A percentile compares a stretch with the other conserved stretches of the same genome.
phyloP scores from a whole-genome alignment of 345 rosid genomes.

The Gossypium longicalyx region DNA sequence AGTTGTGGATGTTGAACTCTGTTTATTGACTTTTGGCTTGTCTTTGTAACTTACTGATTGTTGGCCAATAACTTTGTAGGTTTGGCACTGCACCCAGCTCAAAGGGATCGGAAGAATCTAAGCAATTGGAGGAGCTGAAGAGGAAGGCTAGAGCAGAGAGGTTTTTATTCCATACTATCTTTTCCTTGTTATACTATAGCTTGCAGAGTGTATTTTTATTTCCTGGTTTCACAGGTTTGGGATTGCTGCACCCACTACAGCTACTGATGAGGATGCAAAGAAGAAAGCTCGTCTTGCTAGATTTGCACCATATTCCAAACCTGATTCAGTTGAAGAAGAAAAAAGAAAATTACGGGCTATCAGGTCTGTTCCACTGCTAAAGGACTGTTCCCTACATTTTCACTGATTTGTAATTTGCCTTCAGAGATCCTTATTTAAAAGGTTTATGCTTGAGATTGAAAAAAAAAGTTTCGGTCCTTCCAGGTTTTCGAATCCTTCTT shows the following conservation, averaged over 20 bases:
- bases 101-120: slow-evolving; percentile 39
- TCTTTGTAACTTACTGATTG: background rate
- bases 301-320: slow-evolving; percentile 53
- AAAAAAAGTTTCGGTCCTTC: background rate
- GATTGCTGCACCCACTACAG: slow-evolving; percentile 36
- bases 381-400: background rate
- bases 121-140: slow-evolving; percentile 71
- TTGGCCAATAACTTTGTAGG: slow-evolving; percentile 34
- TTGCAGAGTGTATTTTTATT: slow-evolving; percentile 7
- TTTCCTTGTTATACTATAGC: background rate
- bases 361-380: slow-evolving; percentile 40
- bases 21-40: background rate
- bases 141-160: slow-evolving; percentile 95
- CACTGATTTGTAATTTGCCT: slow-evolving; percentile 1
- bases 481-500: slow-evolving; percentile 63
- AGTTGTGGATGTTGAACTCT: background rate
- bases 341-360: slow-evolving; percentile 76
- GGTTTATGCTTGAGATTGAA: slow-evolving; percentile 4
- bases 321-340: slow-evolving; percentile 64
- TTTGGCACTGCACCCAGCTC: slow-evolving; percentile 52
- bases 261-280: slow-evolving; percentile 62
- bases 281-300: slow-evolving; percentile 85
- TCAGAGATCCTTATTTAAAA: slow-evolving; percentile 1
- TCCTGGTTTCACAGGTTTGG: slow-evolving; percentile 55
- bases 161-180: slow-evolving; percentile 26